These are phyloP conservation scores for Leccinum angustisporum DNA, from an alignment of 1,284 basidiomycete species.

Conservation along the genomic window DNA sequence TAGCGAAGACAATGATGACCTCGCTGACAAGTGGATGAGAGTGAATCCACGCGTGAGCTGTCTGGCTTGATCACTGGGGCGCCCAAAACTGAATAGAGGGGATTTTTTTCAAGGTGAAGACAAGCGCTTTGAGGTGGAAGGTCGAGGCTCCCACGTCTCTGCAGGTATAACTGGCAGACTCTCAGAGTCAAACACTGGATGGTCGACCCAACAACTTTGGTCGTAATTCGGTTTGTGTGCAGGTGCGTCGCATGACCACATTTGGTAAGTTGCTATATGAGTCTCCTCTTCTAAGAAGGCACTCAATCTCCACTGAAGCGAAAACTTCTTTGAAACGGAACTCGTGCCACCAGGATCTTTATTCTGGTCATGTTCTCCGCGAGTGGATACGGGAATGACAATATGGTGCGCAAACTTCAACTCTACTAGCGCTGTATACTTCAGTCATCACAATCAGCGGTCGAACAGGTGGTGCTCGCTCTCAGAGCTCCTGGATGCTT, in stretches of 20 bases:
- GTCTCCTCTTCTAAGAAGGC: too few relatives aligned
- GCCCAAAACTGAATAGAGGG: background rate
- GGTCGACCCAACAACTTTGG: background rate
- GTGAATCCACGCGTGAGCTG: background rate
- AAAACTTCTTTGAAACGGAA: background rate
- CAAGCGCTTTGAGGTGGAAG: background rate
- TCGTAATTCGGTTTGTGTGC: background rate
- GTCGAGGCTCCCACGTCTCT: too few relatives aligned
- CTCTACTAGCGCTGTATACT: background rate
- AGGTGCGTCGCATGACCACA: background rate
- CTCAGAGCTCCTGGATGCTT: background rate
- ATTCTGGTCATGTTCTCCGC: background rate
- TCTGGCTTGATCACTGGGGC: background rate
- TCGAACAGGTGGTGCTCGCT: background rate
- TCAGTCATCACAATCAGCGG: background rate
- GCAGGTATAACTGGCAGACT: too few relatives aligned
- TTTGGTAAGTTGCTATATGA: background rate
- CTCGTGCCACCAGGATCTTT: background rate
- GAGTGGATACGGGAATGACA: background rate
- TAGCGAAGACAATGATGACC: background rate
- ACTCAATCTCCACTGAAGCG: too few relatives aligned
- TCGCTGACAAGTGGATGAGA: background rate
- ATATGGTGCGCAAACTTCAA: background rate
- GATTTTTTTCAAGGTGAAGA: background rate
- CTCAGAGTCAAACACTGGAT: too few relatives aligned